Percentiles rank a stretch among this genome's conserved stretches.
phyloP scores from a whole-genome alignment of 1,284 basidiomycete genomes.

The Farysia itapuensis region DNA sequence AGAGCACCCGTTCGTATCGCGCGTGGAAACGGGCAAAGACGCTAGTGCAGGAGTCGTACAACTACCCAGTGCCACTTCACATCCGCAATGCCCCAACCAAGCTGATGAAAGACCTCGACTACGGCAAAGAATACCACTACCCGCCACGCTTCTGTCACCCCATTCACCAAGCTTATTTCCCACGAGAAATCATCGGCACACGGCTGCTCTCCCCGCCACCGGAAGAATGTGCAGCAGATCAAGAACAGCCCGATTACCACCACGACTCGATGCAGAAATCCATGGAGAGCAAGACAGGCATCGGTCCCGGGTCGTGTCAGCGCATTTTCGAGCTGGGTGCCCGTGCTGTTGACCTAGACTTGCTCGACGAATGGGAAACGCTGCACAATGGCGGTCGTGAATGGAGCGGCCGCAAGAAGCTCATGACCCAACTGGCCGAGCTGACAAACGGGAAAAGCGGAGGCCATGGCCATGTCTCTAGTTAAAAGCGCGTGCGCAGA shows the following conservation, averaged over 20 bases:
- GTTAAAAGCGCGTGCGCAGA: too few relatives aligned
- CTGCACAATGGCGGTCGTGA: slow-evolving; percentile 67
- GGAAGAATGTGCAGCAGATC: slow-evolving; percentile 55
- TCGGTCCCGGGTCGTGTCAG: slow-evolving; percentile 49
- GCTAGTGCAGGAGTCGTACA: slow-evolving; percentile 37
- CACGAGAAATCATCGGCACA: slow-evolving; percentile 59
- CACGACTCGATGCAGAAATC: slow-evolving; percentile 7
- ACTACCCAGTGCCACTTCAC: slow-evolving; percentile 71
- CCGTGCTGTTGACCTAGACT: slow-evolving; percentile 70
- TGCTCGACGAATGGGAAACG: slow-evolving; percentile 72
- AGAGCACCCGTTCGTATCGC: slow-evolving; percentile 69
- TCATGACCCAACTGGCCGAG: slow-evolving; percentile 7
- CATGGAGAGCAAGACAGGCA: slow-evolving; percentile 18
- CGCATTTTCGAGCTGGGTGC: slow-evolving; percentile 47
- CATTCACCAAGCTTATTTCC: slow-evolving; percentile 63
- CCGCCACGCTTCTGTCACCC: slow-evolving; percentile 74
- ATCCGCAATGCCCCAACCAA: slow-evolving; percentile 84
- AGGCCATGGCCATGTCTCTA: background rate
- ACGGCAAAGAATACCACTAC: slow-evolving; percentile 65
- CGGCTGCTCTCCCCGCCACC: slow-evolving; percentile 67
- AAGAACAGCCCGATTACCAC: slow-evolving; percentile 1
- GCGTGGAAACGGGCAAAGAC: slow-evolving; percentile 53
- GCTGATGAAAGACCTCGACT: slow-evolving; percentile 79
- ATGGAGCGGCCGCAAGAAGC: slow-evolving; percentile 67
- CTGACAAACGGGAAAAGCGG: background rate